Percentiles rank a stretch among this genome's conserved stretches.
phyloP scores from a whole-genome alignment of 129 eudicot genomes.

The Rutidosis leptorrhynchoides region DNA sequence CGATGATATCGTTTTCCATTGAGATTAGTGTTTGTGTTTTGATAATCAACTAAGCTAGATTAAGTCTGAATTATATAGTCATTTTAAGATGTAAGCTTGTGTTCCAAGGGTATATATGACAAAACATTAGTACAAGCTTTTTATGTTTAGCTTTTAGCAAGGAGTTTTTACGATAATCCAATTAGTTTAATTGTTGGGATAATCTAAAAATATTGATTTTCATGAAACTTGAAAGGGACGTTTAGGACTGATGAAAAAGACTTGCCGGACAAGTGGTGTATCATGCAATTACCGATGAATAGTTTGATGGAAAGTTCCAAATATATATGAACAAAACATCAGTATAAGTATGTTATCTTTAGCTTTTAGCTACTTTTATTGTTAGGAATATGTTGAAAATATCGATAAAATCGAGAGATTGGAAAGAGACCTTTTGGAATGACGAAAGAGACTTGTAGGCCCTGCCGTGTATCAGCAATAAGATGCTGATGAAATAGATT shows the following conservation, averaged over 20 bases:
- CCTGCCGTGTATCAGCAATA: not conserved
- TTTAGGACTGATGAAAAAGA: slow-evolving; percentile 7
- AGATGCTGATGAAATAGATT: no score
- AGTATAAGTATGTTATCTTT: no score
- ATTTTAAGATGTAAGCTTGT: no score
- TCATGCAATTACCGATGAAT: not conserved
- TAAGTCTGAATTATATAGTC: not conserved
- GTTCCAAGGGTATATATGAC: slow-evolving; percentile 15
- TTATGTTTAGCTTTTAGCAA: not conserved
- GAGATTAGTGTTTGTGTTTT: not conserved
- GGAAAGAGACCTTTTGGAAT: slow-evolving; percentile 13
- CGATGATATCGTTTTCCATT: slow-evolving; percentile 19
- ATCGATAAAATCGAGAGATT: no score
- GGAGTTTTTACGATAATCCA: slow-evolving; percentile 1
- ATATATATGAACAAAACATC: no score
- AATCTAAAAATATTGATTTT: not conserved
- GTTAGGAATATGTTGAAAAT: no score
- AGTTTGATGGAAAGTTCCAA: no score
- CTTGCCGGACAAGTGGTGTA: slow-evolving; percentile 22
- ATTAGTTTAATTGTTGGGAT: slow-evolving; percentile 13
- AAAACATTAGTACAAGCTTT: not conserved
- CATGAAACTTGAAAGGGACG: not conserved
- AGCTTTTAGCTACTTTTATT: no score
- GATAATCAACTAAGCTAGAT: not conserved
- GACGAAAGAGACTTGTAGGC: slow-evolving; percentile 20